phyloP scores from a whole-genome alignment of 2,329 filamentous ascomycete genomes.

The Botrytis pseudocinerea region DNA sequence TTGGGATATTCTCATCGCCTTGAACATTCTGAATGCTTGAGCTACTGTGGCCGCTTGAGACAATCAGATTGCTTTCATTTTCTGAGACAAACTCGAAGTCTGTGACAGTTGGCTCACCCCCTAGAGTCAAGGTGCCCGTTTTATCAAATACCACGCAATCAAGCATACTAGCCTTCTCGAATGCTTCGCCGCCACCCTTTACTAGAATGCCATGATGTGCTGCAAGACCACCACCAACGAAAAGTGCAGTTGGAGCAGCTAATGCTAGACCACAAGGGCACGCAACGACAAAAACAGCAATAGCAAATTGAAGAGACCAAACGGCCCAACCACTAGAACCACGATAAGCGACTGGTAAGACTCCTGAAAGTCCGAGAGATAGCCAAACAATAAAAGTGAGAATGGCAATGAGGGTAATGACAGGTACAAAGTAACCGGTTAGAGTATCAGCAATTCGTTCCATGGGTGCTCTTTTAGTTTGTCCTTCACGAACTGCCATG shows the following conservation, averaged over 20 bases:
- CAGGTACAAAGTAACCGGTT: constrained; percentile 75
- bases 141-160: constrained; percentile 62
- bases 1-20: not conserved
- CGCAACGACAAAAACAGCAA: constrained; percentile 60
- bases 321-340: constrained; percentile 61
- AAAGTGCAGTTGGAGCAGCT: constrained; percentile 59
- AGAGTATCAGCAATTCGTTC: constrained; percentile 72
- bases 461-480: constrained; percentile 72
- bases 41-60: not conserved
- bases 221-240: constrained; percentile 58
- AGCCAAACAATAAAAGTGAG: constrained; percentile 74
- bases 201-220: constrained; percentile 58
- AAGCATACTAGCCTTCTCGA: constrained; percentile 56
- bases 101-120: constrained; percentile 68
- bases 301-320: constrained; percentile 76
- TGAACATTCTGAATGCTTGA: not conserved
- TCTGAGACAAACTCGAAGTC: constrained; percentile 33
- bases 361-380: constrained; percentile 58
- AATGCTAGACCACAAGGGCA: constrained; percentile 62
- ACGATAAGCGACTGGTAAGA: constrained; percentile 57
- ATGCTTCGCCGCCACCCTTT: constrained; percentile 60
- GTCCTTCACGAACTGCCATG: constrained; percentile 72
- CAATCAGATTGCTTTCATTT: constrained; percentile 23
- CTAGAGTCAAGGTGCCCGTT: constrained; percentile 58
- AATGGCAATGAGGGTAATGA: constrained; percentile 68